phyloP scores from a whole-genome alignment of 768 basidiomycete species.

The Naganishia onofrii region DNA sequence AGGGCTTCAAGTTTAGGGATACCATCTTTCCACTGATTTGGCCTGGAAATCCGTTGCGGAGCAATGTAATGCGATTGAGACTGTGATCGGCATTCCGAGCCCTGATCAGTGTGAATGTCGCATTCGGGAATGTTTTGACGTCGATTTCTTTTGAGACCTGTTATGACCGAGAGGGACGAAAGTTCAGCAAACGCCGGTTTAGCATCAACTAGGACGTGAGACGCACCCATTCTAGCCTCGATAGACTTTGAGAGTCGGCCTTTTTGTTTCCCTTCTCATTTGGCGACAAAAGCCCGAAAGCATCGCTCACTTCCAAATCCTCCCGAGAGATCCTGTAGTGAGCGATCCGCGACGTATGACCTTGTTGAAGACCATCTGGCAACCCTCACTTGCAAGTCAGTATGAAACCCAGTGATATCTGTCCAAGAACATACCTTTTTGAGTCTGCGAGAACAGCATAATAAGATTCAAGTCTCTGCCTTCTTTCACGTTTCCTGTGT shows the following conservation, averaged over 20 bases:
- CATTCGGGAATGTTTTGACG: not conserved
- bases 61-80: not conserved
- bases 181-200: not conserved
- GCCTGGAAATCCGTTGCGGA: not conserved
- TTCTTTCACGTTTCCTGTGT: not conserved
- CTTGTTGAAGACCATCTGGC: not conserved
- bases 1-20: not conserved
- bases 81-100: too few species aligned
- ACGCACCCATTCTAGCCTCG: constrained; percentile 26
- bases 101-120: too few species aligned
- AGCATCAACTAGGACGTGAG: too few species aligned
- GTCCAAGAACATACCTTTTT: not conserved
- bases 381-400: not conserved
- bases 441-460: not conserved
- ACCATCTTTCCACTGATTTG: not conserved
- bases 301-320: constrained; percentile 22
- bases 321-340: constrained; percentile 11
- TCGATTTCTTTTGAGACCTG: not conserved
- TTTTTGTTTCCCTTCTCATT: not conserved
- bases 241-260: not conserved
- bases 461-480: constrained; percentile 10
- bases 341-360: not conserved
- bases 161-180: not conserved
- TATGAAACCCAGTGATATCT: not conserved
- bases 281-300: constrained; percentile 13